Conservation (phyloP, 306 rosid genomes). For the Casuarina glauca region DNA sequence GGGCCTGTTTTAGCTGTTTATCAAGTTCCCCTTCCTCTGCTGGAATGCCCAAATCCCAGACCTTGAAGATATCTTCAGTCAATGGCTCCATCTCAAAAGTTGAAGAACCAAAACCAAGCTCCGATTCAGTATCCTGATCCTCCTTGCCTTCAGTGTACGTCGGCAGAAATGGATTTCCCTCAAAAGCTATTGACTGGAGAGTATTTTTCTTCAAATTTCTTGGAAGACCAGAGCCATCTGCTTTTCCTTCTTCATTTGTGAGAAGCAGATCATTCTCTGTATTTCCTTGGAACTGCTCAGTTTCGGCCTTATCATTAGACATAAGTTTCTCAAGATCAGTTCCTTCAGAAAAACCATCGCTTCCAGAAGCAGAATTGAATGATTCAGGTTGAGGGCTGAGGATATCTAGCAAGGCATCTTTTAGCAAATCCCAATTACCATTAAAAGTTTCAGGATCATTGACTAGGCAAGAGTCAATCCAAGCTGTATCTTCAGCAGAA, state of each 20-base stretch:
- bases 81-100: conserved; percentile 25
- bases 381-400: conserved; percentile 41
- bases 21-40: conserved; percentile 57
- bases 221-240: conserved; percentile 23
- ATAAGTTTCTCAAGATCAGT: conserved; percentile 30
- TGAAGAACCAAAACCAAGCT: conserved; percentile 4
- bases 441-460: conserved; percentile 34
- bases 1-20: conserved; percentile 51
- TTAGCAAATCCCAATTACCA: conserved; percentile 50
- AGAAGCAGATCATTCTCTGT: conserved; percentile 20
- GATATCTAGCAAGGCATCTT: conserved; percentile 60
- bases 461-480: conserved; percentile 71
- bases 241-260: conserved; percentile 21
- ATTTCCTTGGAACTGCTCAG: conserved; percentile 3
- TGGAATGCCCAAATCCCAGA: conserved; percentile 66
- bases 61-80: conserved; percentile 57
- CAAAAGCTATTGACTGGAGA: conserved; percentile 33
- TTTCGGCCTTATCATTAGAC: conserved; percentile 8
- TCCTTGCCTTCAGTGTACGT: conserved; percentile 55
- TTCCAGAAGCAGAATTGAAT: conserved; percentile 9
- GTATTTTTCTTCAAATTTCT: conserved; percentile 19
- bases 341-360: conserved; percentile 18
- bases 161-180: conserved; percentile 69
- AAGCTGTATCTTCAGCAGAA: conserved; percentile 69
- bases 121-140: conserved; percentile 1